Evolutionary conservation across 495 filamentous ascomycete species (phyloP), one percentile per base, ranked within the genome.

Genomic region (Copromyces sp.): DNA sequence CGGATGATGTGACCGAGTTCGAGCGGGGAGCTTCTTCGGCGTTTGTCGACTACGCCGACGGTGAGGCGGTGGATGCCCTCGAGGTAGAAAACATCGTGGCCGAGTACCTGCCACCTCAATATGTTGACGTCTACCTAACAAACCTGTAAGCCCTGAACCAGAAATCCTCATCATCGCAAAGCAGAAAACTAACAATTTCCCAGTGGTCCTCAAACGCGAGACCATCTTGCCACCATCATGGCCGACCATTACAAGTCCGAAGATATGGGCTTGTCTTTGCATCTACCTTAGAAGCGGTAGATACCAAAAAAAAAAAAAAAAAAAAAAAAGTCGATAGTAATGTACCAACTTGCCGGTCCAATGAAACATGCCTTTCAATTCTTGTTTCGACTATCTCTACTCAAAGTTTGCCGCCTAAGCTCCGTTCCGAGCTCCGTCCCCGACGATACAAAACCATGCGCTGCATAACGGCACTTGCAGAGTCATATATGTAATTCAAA

Each of bases 61-160:
- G 92, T 7, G 84, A 88, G 35, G 83, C 94, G 71, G 89, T 95
- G 68, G 89, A 92, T 9, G 87, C 89, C 76, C 87, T 95, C 53
- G 90, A 93, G 74, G 87, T 97, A 1, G 88, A 90, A 73, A 95
- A 94, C 80, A 93, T 93, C 11, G 77, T 94, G 29, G 91, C 89
- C 69, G 94, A 97, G 77, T 95, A 94, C 77, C 88, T 98, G 12
- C 90, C 91, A 3, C 88, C 92, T 9, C 91, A 95, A 72, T 81
- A 94, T 71, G 87, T 97, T 39, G 92, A 95, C 77, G 87, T 95
- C 42, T 97, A 97, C 78, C 91, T 98, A 74, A 97, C 94, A 11
- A 97, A 98, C 81, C 82, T 98, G 92, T 94, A 84, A 86, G 93
- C 89, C 69, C 3, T 29, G 39, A 44, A 7, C 14, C 59, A 1